Evolutionary conservation across 345 rosid species (phyloP).

Genomic region (Salix caprea): DNA sequence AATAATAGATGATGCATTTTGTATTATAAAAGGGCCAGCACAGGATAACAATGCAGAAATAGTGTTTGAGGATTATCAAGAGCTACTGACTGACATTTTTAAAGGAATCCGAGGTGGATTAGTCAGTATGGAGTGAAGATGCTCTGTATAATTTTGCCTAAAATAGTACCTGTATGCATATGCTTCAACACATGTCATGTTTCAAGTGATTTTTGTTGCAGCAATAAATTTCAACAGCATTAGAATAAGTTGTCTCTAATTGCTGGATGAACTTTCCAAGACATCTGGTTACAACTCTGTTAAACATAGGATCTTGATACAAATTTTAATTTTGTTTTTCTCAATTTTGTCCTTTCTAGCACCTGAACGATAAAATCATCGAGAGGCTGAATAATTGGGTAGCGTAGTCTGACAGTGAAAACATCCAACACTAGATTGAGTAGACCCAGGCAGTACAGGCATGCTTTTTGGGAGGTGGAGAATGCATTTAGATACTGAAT

Average conservation of each 20-base stretch:
- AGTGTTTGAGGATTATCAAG: too few species aligned
- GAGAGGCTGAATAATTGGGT: not conserved
- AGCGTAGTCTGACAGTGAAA: not conserved
- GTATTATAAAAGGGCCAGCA: too few species aligned
- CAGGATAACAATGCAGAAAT: too few species aligned
- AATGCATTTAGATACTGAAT: not conserved
- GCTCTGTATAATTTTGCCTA: not conserved
- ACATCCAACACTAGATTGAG: not conserved
- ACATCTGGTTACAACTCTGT: not conserved
- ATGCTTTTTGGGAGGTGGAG: not conserved
- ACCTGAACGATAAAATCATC: not conserved
- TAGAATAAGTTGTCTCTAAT: not conserved
- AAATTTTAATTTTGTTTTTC: not conserved
- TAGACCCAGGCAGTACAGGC: not conserved
- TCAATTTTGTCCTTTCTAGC: not conserved
- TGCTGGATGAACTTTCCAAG: not conserved
- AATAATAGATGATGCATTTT: too few species aligned
- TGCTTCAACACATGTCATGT: too few species aligned
- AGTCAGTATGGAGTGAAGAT: not conserved
- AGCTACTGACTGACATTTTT: too few species aligned
- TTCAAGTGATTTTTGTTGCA: too few species aligned
- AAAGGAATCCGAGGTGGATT: too few species aligned
- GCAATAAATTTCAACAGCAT: not conserved
- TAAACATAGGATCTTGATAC: not conserved
- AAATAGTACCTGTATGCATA: too few species aligned